These are phyloP conservation scores for Leishmania major DNA, from an alignment of 208 protist genomes.

Conservation along the genomic window DNA sequence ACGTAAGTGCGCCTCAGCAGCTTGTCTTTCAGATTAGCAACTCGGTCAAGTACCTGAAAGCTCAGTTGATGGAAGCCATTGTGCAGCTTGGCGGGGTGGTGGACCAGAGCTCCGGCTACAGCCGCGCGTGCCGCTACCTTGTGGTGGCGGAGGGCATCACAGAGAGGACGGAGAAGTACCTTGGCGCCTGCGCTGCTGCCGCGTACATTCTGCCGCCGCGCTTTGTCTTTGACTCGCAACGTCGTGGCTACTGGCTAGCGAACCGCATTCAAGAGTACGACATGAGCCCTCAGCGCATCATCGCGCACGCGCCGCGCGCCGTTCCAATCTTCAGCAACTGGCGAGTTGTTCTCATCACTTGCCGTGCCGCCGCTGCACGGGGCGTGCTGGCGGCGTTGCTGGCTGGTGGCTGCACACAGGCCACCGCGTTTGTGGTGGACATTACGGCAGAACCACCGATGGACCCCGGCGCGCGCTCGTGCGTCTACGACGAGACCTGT, in stretches of 20 bases:
- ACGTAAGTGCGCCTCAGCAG: not conserved
- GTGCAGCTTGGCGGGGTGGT: slow-evolving; percentile 47
- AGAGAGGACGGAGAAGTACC: slow-evolving; percentile 81
- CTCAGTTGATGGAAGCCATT: slow-evolving; percentile 45
- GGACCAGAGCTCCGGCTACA: slow-evolving; percentile 48
- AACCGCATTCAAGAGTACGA: slow-evolving; percentile 58
- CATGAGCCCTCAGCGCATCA: slow-evolving; percentile 51
- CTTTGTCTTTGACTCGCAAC: slow-evolving; percentile 65
- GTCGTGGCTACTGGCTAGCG: slow-evolving; percentile 61
- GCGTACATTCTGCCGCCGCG: slow-evolving; percentile 65
- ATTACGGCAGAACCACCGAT: slow-evolving; percentile 9
- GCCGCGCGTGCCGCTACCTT: slow-evolving; percentile 49
- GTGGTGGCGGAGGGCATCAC: slow-evolving; percentile 65
- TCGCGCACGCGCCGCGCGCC: slow-evolving; percentile 5
- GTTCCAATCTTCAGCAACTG: slow-evolving; percentile 45
- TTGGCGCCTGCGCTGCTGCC: slow-evolving; percentile 69
- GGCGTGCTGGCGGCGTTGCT: slow-evolving; percentile 54
- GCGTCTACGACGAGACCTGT: slow-evolving; percentile 12
- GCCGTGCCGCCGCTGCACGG: slow-evolving; percentile 31
- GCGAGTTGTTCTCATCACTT: slow-evolving; percentile 65
- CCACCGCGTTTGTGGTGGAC: slow-evolving; percentile 38
- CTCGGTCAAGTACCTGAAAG: slow-evolving; percentile 42
- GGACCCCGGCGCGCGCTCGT: not conserved
- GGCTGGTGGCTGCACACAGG: slow-evolving; percentile 57
- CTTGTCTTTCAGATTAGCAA: slow-evolving; percentile 73